Conservation (phyloP, 78 protist genomes). For the Abeoforma whisleri region DNA sequence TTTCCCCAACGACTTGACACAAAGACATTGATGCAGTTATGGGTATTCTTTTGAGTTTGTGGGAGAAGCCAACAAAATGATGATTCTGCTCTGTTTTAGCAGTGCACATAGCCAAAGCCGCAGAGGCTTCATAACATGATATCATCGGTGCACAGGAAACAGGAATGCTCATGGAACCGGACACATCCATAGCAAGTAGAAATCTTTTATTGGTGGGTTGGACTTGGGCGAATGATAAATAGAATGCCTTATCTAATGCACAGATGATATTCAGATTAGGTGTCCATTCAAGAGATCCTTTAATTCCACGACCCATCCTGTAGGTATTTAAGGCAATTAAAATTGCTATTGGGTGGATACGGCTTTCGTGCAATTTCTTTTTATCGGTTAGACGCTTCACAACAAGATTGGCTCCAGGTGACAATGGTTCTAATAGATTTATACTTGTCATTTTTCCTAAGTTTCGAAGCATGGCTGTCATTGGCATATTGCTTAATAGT, state of each 20-base stretch:
- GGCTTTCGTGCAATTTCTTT: neutral
- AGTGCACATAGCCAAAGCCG: constrained; percentile 27
- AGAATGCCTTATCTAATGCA: neutral
- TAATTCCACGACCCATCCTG: neutral
- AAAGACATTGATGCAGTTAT: neutral
- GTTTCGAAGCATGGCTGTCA: constrained; percentile 35
- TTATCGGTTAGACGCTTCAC: neutral
- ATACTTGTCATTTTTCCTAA: neutral
- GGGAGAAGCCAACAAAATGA: neutral
- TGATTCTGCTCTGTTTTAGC: constrained; percentile 4
- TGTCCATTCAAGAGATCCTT: neutral
- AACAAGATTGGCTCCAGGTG: neutral
- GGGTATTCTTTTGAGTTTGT: neutral
- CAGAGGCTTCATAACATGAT: constrained; percentile 10
- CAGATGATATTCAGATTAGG: neutral
- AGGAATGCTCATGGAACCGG: constrained; percentile 26
- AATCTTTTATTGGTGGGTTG: constrained; percentile 25
- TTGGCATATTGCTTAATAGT: constrained; percentile 32
- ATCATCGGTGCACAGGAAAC: neutral
- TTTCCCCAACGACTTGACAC: neutral
- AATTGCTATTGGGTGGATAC: constrained; percentile 35
- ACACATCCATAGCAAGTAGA: constrained; percentile 39
- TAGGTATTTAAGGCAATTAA: constrained; percentile 16
- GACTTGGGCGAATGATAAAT: neutral
- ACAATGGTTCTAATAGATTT: constrained; percentile 1